Evolutionary conservation across 768 basidiomycete genomes (phyloP), one percentile per base, ranked within the genome.

Genomic region (Boletus sensibilis): DNA sequence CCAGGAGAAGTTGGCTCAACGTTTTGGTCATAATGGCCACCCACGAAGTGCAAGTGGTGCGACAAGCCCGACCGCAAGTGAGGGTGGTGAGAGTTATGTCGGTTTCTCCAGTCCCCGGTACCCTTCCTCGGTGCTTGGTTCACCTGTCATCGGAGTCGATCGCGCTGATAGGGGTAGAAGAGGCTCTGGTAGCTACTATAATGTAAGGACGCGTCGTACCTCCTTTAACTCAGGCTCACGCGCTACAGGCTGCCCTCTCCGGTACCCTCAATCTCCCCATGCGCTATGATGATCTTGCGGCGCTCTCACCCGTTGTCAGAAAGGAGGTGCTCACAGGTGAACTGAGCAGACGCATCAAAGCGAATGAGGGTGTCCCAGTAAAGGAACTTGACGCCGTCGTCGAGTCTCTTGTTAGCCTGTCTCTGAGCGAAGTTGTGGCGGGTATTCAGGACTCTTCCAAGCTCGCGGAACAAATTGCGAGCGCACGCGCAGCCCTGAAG

Each of bases 271-370:
- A 87, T 66, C 69, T 93, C 18, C 87, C 92, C 0, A 88, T 92
- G 85, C 86, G 83, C n/a, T 92, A 92, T 57, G 92, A 94, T 60
- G 90, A 93, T 54, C 80, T 94, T 7, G 79, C 90, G 0, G 80
- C 85, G 0, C 75, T 94, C 40, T 92, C 92, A 12, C 91, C 92
- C 18, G 92, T 94, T 20, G 91, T 94, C 13, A 84, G 92, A 61
- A 89, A 87, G 68, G 90, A 92, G 64, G 88, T 94, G 6, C 78
- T 94, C 27, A 86, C 88, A 0, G 92, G 91, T 33, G 92, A 94
- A 69, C 76, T 94, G 27, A 87, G 82, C 64, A 82, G 91, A 55
- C 85, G 89, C 6, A 77, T 94, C 63, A 88, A 83, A 65, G 67
- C 75, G 3, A 74, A 82, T 65, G 81, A 80, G 41, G 64, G 74